Base-by-base conservation (phyloP, 495 filamentous ascomycete species). In the Aspergillus coremiiformis region DNA sequence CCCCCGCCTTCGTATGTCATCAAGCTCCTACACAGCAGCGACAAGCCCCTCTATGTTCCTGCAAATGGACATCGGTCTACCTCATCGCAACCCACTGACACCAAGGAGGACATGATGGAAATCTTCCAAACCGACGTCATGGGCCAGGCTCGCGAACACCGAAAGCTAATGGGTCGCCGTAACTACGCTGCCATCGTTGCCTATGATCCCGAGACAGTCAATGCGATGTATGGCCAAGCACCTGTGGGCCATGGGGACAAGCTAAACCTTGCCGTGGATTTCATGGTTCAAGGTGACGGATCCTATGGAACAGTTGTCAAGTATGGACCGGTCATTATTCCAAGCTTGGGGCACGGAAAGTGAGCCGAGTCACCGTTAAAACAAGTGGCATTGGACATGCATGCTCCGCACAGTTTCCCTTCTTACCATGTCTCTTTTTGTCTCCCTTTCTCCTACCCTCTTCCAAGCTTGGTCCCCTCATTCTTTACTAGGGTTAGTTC, bases 31-130 rank as follows among this genome's bases (percentile, higher is more conserved):
- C 90, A 97, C 76, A 85, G 83, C 74, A 69, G 64, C 59, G 89
- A 87, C 72, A 94, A 91, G 64, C 78, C 85, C 6, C 80, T 96
- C 26, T 98, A 96, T 65, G 71, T 98, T 26, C 94, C 93, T 1
- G 77, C 78, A 39, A 98, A 98, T 68, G 94, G 94, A 17, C 86
- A 94, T 64, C 85, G 88, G 55, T 86, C 82, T 17, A 73, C 73
- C 1, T 46, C 66, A 0, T 61, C 60, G 17, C 65, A 70, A 21
- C 73, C 74, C 0, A 70, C 69, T 20, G 93, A 98, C 63, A 98
- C 93, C 32, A 98, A 98, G 67, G 93, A 98, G 68, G 93, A 98
- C 65, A 98, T 98, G 93, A 90, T 97, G 84, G 93, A 98, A 72
- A 89, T 98, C 56, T 98, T 98, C 78, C 85, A 91, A 64, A 84